Percentiles rank a stretch among this genome's conserved stretches.
phyloP scores from a whole-genome alignment of 2,329 filamentous ascomycete genomes.

The Venturia effusa region DNA sequence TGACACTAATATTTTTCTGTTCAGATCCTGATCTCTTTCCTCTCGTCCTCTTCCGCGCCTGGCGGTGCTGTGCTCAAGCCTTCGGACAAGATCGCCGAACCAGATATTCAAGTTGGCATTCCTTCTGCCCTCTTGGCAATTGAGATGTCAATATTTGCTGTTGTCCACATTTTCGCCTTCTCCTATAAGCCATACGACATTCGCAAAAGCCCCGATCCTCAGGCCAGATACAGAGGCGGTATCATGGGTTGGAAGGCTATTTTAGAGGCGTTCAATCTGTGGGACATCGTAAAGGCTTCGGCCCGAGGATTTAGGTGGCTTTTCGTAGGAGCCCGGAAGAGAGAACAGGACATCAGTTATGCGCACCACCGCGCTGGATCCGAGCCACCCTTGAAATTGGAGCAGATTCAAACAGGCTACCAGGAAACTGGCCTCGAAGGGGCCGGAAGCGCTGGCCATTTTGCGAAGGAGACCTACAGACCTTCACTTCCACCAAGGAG shows the following conservation, averaged over 20 bases:
- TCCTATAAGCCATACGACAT: conserved; percentile 59
- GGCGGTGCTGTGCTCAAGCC: conserved; percentile 50
- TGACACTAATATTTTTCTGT: background rate
- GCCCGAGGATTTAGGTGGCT: conserved; percentile 72
- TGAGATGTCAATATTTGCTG: conserved; percentile 72
- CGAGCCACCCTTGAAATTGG: background rate
- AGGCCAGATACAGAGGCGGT: conserved; percentile 49
- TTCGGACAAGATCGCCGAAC: conserved; percentile 51
- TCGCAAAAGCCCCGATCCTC: conserved; percentile 8
- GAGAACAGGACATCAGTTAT: conserved; percentile 35
- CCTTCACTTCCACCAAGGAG: background rate
- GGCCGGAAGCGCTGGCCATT: background rate
- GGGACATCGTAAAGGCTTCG: conserved; percentile 73
- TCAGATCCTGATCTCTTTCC: conserved; percentile 47
- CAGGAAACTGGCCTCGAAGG: background rate
- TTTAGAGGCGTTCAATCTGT: conserved; percentile 63
- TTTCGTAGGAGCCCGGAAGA: conserved; percentile 57
- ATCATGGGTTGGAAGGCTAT: conserved; percentile 55
- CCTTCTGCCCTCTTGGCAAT: conserved; percentile 67
- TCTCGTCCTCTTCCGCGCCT: conserved; percentile 41
- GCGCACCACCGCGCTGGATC: background rate
- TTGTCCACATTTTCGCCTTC: conserved; percentile 76
- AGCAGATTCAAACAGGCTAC: background rate
- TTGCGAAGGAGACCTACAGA: background rate
- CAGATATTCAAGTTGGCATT: conserved; percentile 72